Evolutionary conservation across 2,329 filamentous ascomycete species (phyloP).

Genomic region (Fusarium verticillioides): DNA sequence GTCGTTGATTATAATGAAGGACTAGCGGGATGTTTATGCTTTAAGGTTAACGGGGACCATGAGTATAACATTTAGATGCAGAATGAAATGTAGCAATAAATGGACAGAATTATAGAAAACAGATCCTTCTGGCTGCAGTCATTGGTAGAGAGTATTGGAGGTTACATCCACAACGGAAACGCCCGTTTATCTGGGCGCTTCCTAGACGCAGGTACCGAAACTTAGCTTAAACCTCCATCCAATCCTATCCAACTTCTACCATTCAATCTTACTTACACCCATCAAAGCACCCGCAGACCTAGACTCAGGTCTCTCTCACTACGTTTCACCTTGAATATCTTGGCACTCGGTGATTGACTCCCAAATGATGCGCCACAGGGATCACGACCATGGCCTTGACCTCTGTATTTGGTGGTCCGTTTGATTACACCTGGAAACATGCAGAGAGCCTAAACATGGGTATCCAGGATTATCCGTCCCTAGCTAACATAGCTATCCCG

Average conservation of each 20-base stretch:
- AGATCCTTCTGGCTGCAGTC: neutral
- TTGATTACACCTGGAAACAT: slow-evolving; percentile 19
- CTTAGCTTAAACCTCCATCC: slow-evolving; percentile 5
- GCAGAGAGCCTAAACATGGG: slow-evolving; percentile 1
- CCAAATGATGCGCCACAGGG: slow-evolving; percentile 29
- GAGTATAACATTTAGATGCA: neutral
- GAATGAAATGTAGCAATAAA: neutral
- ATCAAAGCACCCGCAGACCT: slow-evolving; percentile 1
- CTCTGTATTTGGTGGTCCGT: slow-evolving; percentile 16
- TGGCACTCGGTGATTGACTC: slow-evolving; percentile 21
- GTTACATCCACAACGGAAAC: slow-evolving; percentile 22
- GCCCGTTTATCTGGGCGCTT: slow-evolving; percentile 21
- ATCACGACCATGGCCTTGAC: slow-evolving; percentile 16
- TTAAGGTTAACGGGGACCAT: neutral
- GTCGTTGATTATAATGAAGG: neutral
- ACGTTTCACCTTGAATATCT: slow-evolving; percentile 35
- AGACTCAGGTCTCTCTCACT: neutral
- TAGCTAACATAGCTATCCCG: neutral
- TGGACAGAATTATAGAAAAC: neutral
- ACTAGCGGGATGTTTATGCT: neutral
- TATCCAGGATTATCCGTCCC: neutral
- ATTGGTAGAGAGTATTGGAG: neutral
- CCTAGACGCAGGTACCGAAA: slow-evolving; percentile 26
- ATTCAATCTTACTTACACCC: slow-evolving; percentile 21
- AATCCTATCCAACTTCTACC: neutral